Base-by-base conservation (phyloP, 805 yeast species). In the Candida multigemmis region DNA sequence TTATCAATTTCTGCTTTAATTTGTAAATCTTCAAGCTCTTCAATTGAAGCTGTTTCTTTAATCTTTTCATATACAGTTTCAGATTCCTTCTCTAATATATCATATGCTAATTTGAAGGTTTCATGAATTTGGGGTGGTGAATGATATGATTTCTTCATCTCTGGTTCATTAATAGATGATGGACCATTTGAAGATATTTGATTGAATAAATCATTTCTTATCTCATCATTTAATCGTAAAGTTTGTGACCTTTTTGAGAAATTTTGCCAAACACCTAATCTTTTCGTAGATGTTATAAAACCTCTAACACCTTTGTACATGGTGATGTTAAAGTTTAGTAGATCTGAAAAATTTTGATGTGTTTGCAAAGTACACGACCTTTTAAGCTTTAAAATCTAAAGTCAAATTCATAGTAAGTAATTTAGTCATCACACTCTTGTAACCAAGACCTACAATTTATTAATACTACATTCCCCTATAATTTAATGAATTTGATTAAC, bases 91-190 rank as follows among this genome's bases (percentile, higher is more conserved):
- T 71, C 61, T 33, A 86, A 55, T 14, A 73, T 42, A 15, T 72
- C 65, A 43, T 79, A 73, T 6, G 94, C 83, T 23, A 66, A 48
- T 29, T 77, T 73, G 51, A 83, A 86, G 1, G 83, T 79, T 19
- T 76, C 81, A 35, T 79, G 73, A 23, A 86, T 63, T 2, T 76
- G 79, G 23, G 50, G 56, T 7, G 94, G 94, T 2, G 89, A 63
- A 28, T 60, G 64, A 54, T 86, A 85, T 33, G 71, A 60, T 19
- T 50, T 34, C 44, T 66, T 65, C 35, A 55, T 63, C 23, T 55
- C 42, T 24, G 56, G 46, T 27, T 60, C 53, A 32, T 55, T 61
- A 14, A 75, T 41, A 11, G 79, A 65, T 7, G 59, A 61, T 7
- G 84, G 83, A 2, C 82, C 82, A 6, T 34, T 26, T 8, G 56